phyloP scores from a whole-genome alignment of 2,329 filamentous ascomycete genomes.

The Monilinia vaccinii-corymbosi region DNA sequence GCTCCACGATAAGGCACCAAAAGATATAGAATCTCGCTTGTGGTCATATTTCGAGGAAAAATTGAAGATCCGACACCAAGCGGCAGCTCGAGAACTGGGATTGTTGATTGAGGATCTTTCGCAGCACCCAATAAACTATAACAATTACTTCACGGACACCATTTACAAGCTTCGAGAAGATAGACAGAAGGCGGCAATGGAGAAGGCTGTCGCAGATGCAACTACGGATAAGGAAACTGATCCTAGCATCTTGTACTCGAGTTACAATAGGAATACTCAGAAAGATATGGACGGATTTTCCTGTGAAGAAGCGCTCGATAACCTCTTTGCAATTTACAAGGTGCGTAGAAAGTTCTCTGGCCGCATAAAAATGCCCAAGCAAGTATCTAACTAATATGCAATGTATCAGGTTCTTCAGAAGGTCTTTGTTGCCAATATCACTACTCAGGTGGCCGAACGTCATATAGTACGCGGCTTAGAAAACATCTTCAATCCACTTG shows the following conservation, averaged over 20 bases:
- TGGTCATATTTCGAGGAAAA: slow-evolving; percentile 4
- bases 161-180: slow-evolving; percentile 19
- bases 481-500: slow-evolving; percentile 13
- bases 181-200: slow-evolving; percentile 7
- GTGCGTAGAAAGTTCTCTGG: slow-evolving; percentile 13
- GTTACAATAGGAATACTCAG: slow-evolving; percentile 1
- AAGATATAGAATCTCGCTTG: slow-evolving; percentile 3
- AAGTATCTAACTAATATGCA: neutral
- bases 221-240: neutral
- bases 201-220: neutral
- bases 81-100: neutral
- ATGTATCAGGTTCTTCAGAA: slow-evolving; percentile 26
- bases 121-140: slow-evolving; percentile 31
- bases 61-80: neutral
- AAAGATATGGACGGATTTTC: slow-evolving; percentile 26
- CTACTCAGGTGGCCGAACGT: slow-evolving; percentile 27
- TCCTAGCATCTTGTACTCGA: neutral
- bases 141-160: slow-evolving; percentile 31
- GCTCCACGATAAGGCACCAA: neutral
- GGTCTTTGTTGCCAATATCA: slow-evolving; percentile 29
- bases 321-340: slow-evolving; percentile 29
- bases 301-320: slow-evolving; percentile 28
- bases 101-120: slow-evolving; percentile 22
- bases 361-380: neutral
- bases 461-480: slow-evolving; percentile 15